Evolutionary conservation across 305 asterid genomes (phyloP).

Genomic region (Plantago rigida): DNA sequence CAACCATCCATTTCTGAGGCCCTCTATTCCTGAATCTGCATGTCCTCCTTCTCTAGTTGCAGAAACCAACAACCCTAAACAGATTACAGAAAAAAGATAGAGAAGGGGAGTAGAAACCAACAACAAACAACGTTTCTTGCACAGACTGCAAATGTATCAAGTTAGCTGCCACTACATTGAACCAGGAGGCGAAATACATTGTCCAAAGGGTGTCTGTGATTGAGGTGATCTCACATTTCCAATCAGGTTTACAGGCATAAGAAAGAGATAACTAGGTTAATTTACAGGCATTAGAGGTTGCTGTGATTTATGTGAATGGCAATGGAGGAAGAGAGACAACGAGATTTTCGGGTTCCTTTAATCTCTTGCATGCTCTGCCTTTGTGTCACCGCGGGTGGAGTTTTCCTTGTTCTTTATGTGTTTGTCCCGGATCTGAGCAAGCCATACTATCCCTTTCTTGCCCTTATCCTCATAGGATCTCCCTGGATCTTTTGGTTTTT

Average conservation of each 20-base stretch:
- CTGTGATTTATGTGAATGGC: conserved; percentile 11
- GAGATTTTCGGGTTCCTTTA: conserved; percentile 52
- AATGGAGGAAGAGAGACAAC: conserved; percentile 52
- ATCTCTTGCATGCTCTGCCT: conserved; percentile 45
- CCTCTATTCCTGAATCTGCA: conserved; percentile 14
- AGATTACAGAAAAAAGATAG: conserved; percentile 2
- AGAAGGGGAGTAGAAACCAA: neutral
- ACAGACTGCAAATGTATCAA: neutral
- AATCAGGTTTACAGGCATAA: neutral
- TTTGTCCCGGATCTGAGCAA: conserved; percentile 33
- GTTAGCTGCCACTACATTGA: neutral
- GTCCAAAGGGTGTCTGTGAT: neutral
- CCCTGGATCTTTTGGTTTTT: conserved; percentile 63
- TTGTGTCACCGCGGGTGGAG: conserved; percentile 44
- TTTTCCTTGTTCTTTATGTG: conserved; percentile 39
- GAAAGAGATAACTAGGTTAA: neutral
- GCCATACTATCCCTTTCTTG: conserved; percentile 51
- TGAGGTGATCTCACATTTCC: neutral
- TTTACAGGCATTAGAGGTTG: conserved; percentile 7
- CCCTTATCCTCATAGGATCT: conserved; percentile 45
- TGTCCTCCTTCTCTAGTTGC: conserved; percentile 13
- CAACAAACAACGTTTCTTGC: neutral
- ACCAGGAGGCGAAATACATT: conserved; percentile 2
- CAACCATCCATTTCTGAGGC: conserved; percentile 11
- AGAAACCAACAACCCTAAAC: conserved; percentile 3